These are phyloP conservation scores for Eucalyptus urophylla DNA, from an alignment of 345 rosid species.

Conservation along the genomic window DNA sequence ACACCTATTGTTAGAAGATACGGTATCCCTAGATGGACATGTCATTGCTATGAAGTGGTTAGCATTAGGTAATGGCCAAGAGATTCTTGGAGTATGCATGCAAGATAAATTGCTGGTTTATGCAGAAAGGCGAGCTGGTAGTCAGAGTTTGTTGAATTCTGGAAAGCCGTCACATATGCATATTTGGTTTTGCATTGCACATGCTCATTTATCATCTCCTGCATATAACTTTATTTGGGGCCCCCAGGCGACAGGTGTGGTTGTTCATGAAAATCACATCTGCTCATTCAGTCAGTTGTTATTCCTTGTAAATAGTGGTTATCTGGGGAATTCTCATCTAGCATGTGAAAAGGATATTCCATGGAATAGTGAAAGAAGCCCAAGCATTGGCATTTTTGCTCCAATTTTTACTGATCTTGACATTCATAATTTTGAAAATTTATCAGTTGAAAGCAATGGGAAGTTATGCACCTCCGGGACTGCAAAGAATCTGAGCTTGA, in stretches of 20 bases:
- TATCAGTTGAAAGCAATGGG: neutral
- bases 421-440: constrained; percentile 2
- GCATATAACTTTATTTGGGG: constrained; percentile 60
- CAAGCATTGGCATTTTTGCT: constrained; percentile 2
- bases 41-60: constrained; percentile 62
- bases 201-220: constrained; percentile 30
- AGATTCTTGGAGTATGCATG: constrained; percentile 63
- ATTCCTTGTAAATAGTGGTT: constrained; percentile 19
- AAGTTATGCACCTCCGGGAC: constrained; percentile 4
- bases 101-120: constrained; percentile 55
- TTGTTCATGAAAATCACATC: constrained; percentile 51
- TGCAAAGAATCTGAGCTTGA: constrained; percentile 3
- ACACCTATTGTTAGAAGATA: constrained; percentile 57
- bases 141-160: constrained; percentile 18
- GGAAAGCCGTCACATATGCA: constrained; percentile 16
- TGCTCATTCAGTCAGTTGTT: constrained; percentile 50
- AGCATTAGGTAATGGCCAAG: constrained; percentile 50
- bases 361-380: constrained; percentile 6
- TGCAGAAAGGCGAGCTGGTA: constrained; percentile 39
- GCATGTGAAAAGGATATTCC: constrained; percentile 2
- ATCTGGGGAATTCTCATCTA: constrained; percentile 2
- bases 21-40: constrained; percentile 25
- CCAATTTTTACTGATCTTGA: constrained; percentile 17
- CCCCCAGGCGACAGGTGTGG: constrained; percentile 31
- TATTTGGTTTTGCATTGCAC: constrained; percentile 76